Evolutionary conservation across 2,329 filamentous ascomycete species (phyloP).

Genomic region (Ophiostoma quercus): DNA sequence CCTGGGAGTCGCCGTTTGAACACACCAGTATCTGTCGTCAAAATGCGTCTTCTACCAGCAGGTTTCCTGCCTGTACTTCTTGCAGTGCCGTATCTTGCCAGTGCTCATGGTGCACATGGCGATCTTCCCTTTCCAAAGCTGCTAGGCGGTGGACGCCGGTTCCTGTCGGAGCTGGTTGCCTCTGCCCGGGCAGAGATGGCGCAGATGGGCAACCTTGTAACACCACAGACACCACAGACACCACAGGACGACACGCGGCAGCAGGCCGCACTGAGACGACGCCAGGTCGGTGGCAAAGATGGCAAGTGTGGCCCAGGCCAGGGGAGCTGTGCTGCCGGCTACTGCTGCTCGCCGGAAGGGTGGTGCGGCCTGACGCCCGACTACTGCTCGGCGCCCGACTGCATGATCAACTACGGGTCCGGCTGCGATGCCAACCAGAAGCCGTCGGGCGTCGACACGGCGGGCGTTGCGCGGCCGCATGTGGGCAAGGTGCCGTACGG

Average conservation of each 20-base stretch:
- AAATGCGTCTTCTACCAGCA: neutral
- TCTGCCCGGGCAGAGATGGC: neutral
- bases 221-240: too few species aligned
- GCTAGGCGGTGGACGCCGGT: neutral
- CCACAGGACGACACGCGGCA: neutral
- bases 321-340: neutral
- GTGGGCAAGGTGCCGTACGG: conserved; percentile 51
- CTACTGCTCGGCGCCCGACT: conserved; percentile 58
- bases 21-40: neutral
- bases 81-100: neutral
- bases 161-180: neutral
- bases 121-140: neutral
- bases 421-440: conserved; percentile 55
- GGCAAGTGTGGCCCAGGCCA: neutral
- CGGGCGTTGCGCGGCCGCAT: conserved; percentile 44
- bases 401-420: conserved; percentile 56
- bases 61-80: neutral
- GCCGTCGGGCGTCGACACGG: conserved; percentile 52
- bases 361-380: conserved; percentile 49
- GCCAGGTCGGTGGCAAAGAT: neutral
- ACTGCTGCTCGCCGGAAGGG: neutral
- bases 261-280: neutral
- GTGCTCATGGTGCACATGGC: neutral
- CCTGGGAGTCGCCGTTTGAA: neutral
- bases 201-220: neutral